These are phyloP conservation scores for Pseudozyma sp. DNA, from an alignment of 1,284 basidiomycete genomes.

Conservation along the genomic window DNA sequence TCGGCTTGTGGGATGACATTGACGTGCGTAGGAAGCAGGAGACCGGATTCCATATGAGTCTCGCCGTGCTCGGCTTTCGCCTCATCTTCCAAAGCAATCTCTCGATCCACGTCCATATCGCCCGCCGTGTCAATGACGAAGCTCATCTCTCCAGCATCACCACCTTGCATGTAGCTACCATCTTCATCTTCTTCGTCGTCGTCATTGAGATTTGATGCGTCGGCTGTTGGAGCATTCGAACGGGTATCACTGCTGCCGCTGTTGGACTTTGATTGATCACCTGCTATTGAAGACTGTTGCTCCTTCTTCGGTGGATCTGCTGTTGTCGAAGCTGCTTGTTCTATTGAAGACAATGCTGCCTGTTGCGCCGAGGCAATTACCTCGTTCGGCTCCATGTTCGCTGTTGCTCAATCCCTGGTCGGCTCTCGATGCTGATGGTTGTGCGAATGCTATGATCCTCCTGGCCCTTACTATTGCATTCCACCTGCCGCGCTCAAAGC, in stretches of 20 bases:
- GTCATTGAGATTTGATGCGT: neutral
- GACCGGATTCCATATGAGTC: conserved; percentile 32
- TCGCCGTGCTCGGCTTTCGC: conserved; percentile 20
- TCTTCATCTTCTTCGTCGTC: conserved; percentile 10
- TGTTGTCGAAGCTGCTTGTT: conserved; percentile 9
- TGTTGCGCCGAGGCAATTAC: conserved; percentile 19
- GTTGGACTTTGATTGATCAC: neutral
- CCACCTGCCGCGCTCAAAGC: neutral
- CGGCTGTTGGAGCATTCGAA: neutral
- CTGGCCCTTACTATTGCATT: conserved; percentile 8
- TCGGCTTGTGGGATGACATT: conserved; percentile 19
- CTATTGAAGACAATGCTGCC: conserved; percentile 13
- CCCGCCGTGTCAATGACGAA: conserved; percentile 46
- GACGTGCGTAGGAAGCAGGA: conserved; percentile 40
- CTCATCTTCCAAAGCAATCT: conserved; percentile 27
- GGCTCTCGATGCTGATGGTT: conserved; percentile 5
- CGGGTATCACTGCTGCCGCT: neutral
- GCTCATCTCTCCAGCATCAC: conserved; percentile 33
- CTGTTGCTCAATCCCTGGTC: neutral
- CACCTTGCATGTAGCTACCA: conserved; percentile 6
- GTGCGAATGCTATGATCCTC: neutral
- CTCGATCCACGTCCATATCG: conserved; percentile 45
- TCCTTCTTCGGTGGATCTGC: neutral
- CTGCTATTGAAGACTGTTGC: too few relatives aligned
- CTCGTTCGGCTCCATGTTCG: conserved; percentile 18